phyloP scores from a whole-genome alignment of 106 monocot genomes.

The Amphibolis antarctica region DNA sequence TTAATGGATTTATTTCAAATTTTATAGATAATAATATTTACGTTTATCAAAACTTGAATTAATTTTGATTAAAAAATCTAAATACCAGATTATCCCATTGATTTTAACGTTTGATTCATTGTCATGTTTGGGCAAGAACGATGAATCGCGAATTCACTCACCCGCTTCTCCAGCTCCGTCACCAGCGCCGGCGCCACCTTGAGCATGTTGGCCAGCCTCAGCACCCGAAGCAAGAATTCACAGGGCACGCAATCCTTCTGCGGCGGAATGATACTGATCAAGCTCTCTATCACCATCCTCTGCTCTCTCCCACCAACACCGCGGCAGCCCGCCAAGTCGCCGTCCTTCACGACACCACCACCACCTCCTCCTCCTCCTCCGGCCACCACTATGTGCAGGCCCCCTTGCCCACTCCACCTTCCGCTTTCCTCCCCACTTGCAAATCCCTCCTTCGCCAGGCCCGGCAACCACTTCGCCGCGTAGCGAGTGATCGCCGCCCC shows the following conservation, averaged over 20 bases:
- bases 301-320: constrained; percentile 35
- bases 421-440: constrained; percentile 11
- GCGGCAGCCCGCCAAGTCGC: constrained; percentile 12
- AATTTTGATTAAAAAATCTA: too few relatives aligned
- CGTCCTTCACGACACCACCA: constrained; percentile 1
- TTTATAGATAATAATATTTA: too few relatives aligned
- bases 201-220: constrained; percentile 57
- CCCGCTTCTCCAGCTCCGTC: constrained; percentile 81
- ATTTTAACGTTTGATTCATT: too few relatives aligned
- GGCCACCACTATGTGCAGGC: constrained; percentile 52
- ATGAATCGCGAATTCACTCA: neutral
- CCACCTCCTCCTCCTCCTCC: too few relatives aligned
- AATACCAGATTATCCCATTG: too few relatives aligned
- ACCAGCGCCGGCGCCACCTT: constrained; percentile 79
- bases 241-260: constrained; percentile 73
- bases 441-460: constrained; percentile 24
- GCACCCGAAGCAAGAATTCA: constrained; percentile 55
- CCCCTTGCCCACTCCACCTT: constrained; percentile 22
- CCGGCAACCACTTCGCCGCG: constrained; percentile 70
- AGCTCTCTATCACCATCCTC: constrained; percentile 76
- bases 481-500: constrained; percentile 75
- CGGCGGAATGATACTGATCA: constrained; percentile 84
- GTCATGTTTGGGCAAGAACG: too few relatives aligned
- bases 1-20: too few relatives aligned
- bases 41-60: too few relatives aligned